Evolutionary conservation across 352 stramenopile genomes (phyloP), one percentile per base, ranked within the genome.

Genomic region (Phytophthora rubi): DNA sequence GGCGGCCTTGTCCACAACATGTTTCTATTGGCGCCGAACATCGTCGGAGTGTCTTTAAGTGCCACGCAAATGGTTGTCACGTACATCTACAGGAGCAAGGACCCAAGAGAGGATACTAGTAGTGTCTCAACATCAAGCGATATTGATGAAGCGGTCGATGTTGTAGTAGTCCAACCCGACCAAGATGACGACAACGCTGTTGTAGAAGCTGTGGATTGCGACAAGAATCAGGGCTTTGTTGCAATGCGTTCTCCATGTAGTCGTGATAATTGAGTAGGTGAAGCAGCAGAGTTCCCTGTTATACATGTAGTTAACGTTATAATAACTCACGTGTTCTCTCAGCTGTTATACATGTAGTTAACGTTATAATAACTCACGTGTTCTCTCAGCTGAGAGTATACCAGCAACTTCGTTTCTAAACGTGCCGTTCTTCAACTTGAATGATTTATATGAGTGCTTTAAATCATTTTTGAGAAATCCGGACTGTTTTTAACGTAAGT

Each of bases 21-120:
- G 28, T 70, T 88, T 9, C 54, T 90, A 0, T 33, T 86, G 23
- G 59, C 71, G 1, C 82, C 82, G 8, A 83, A 74, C 18, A 62
- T 65, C 7, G 52, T 77, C 7, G 73, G 71, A 6, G 37, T 76
- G 2, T 59, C 70, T 16, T 52, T 86, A 10, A 68, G 75, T 0
- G 9, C 49, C 8, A 62, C 77, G 15, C 79, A 89, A 44, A 45
- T 86, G 21, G 59, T 64, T 30, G 73, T 90, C 35, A 87, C 71
- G 28, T 74, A 75, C 12, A 57, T 88, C 6, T 88, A 82, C 59
- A 68, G 76, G 53, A 59, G 72, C n/a, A 61, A 65, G 21, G 48
- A 77, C 21, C 53, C 69, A n/a, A 64, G 59, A 30, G 66, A 84
- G 37, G 10, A 30, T 30, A 30, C 28, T 30, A 30, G 28, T 30